Evolutionary conservation across 306 rosid species (phyloP).

Genomic region (Aeschynomene evenia): DNA sequence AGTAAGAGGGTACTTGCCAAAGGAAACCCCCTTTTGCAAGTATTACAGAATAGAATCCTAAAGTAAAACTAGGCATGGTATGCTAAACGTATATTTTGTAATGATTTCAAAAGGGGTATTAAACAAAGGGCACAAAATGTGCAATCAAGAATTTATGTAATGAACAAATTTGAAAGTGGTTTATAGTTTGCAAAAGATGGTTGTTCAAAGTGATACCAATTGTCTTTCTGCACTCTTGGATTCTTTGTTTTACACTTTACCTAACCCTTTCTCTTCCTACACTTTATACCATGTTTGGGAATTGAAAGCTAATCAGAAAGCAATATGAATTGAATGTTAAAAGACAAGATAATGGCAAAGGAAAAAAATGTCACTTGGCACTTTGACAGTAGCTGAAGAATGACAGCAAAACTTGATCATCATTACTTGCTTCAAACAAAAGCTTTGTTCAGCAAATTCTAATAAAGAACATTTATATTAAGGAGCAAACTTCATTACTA

Average conservation of each 20-base stretch:
- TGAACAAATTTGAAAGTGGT: neutral
- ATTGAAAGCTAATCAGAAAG: too few relatives aligned
- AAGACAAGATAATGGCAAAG: too few relatives aligned
- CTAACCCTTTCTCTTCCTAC: too few relatives aligned
- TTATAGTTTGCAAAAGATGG: neutral
- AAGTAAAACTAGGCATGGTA: neutral
- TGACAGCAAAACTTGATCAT: neutral
- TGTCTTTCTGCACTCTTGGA: too few relatives aligned
- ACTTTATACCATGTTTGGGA: too few relatives aligned
- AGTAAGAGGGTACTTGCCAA: neutral
- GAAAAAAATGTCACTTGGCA: too few relatives aligned
- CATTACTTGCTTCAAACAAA: neutral
- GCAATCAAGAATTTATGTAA: neutral
- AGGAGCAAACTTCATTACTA: neutral
- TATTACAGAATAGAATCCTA: neutral
- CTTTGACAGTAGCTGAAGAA: neutral
- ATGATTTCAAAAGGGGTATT: too few relatives aligned
- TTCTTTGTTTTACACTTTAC: too few relatives aligned
- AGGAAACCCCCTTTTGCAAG: slow-evolving; percentile 4
- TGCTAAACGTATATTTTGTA: neutral
- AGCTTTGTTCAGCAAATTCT: slow-evolving; percentile 10
- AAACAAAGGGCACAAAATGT: too few relatives aligned
- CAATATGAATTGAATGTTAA: too few relatives aligned
- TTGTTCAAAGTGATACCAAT: neutral
- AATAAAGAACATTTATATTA: neutral